Evolutionary conservation across 495 filamentous ascomycete genomes (phyloP), one percentile per base, ranked within the genome.

Genomic region (Hypoxylon lienhwacheense): DNA sequence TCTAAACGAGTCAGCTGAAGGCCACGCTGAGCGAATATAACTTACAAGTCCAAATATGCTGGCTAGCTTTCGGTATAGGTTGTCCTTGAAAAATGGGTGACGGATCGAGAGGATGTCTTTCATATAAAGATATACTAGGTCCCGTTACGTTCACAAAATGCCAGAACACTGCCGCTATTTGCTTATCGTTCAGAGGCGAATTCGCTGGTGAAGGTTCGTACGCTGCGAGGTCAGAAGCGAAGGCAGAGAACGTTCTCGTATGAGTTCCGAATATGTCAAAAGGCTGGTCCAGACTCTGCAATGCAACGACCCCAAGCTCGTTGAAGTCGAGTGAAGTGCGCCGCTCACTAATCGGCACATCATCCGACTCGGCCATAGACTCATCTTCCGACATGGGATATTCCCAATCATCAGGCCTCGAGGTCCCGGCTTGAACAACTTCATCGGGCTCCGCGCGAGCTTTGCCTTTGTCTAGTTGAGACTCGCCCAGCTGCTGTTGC

Each of bases 91-190:
- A 85, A 41, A 90, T 76, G 29, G 85, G 80, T 0, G 87, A 81
- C 1, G 90, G 81, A 66, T 95, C 91, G 11, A 85, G 80, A 8
- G 88, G 85, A 70, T 90, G 83, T 24, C 93, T 78, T 67, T 97
- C 92, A 57, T 88, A 96, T 17, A 96, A 78, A 1, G 91, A 95
- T 54, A 97, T 77, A 56, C 80, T 87, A 1, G 92, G 90, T 0
- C 87, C 93, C 1, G 91, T 96, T 5, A 91, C 85, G 59, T 90
- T 85, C 19, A 97, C 83, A 68, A 97, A 98, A 72, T 97, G 90
- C 64, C 86, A 85, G 66, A 97, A 98, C 11, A 97, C 82, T 24
- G 86, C 81, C 7, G 90, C 90, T 1, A 90, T 95, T 47, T 85
- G 84, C 2, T 82, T 78, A 63, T 97, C 91, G 60, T 84, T 88